Evolutionary conservation across 2,329 filamentous ascomycete genomes (phyloP).

Genomic region (Penicillium hesseltinei): DNA sequence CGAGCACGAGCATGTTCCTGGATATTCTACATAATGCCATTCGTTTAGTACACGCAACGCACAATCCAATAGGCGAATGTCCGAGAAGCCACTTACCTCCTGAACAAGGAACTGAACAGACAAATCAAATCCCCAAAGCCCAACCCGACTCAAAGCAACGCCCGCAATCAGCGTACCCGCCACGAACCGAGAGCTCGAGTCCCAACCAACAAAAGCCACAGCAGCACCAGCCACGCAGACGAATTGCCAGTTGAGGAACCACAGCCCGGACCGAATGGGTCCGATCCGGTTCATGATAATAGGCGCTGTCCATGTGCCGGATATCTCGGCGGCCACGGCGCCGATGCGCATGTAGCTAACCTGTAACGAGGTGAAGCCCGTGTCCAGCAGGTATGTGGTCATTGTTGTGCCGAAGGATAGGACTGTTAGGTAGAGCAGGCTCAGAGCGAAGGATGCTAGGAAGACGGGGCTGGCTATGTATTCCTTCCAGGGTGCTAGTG

Average conservation of each 20-base stretch:
- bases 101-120: conserved; percentile 61
- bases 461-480: conserved; percentile 36
- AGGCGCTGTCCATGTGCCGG: conserved; percentile 54
- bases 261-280: conserved; percentile 64
- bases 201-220: conserved; percentile 38
- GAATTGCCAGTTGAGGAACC: conserved; percentile 70
- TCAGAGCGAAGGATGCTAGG: conserved; percentile 50
- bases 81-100: conserved; percentile 44
- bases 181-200: conserved; percentile 34
- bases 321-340: conserved; percentile 53
- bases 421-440: conserved; percentile 55
- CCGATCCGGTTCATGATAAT: conserved; percentile 53
- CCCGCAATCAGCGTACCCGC: conserved; percentile 52
- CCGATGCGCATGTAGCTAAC: conserved; percentile 50
- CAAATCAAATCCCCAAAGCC: conserved; percentile 62
- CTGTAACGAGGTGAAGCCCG: conserved; percentile 48
- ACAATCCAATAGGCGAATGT: background rate
- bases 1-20: conserved; percentile 58
- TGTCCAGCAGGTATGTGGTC: conserved; percentile 54
- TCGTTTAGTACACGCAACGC: background rate
- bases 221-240: conserved; percentile 48
- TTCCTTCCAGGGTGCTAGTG: conserved; percentile 24
- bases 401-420: conserved; percentile 56
- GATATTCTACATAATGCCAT: conserved; percentile 47
- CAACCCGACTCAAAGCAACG: conserved; percentile 57